Evolutionary conservation across 2,329 filamentous ascomycete genomes (phyloP), one percentile per base, ranked within the genome.

Genomic region (Bisporella sp.): DNA sequence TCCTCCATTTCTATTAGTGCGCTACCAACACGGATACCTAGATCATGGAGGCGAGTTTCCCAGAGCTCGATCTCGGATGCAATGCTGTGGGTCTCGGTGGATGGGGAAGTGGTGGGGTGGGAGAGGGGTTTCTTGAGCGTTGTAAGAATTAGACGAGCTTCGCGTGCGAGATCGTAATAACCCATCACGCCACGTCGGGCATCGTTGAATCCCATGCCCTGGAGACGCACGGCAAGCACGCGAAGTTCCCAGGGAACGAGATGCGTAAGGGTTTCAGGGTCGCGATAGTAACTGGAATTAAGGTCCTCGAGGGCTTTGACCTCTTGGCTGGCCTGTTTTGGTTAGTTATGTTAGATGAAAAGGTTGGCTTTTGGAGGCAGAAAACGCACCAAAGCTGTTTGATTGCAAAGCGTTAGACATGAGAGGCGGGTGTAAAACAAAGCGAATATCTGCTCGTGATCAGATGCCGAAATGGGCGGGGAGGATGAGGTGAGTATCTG

Each of bases 241-340:
- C 93, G 81, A 47, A 99, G 75, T 41, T 85, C 79, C 91, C 93
- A 99, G 0, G 92, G 92, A 0, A 92, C 86, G 0, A 95, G 75
- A 64, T 86, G 85, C 48, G 70, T 68, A 21, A 72, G 77, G 0
- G 70, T 75, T 29, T 66, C 61, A n/a, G 75, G 73, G 59, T 79
- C 78, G 5, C 74, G 68, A 65, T 82, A 88, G 49, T 61, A 72
- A 54, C 68, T 69, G 28, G 75, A 75, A 61, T 78, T 81, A 1
- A 84, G 68, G 60, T 85, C 81, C 60, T 83, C 79, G 2, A 85
- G 70, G 2, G 77, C 77, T 60, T 82, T 82, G 31, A 79, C 79
- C 62, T 85, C 82, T 60, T 84, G 84, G 41, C 71, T 84, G 12
- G 85, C 88, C 37, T 88, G 71, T n/a, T 79, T 65, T 5, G 79